These are phyloP conservation scores for Penicillium sp. DNA, from an alignment of 2,329 filamentous ascomycete genomes.

Conservation along the genomic window DNA sequence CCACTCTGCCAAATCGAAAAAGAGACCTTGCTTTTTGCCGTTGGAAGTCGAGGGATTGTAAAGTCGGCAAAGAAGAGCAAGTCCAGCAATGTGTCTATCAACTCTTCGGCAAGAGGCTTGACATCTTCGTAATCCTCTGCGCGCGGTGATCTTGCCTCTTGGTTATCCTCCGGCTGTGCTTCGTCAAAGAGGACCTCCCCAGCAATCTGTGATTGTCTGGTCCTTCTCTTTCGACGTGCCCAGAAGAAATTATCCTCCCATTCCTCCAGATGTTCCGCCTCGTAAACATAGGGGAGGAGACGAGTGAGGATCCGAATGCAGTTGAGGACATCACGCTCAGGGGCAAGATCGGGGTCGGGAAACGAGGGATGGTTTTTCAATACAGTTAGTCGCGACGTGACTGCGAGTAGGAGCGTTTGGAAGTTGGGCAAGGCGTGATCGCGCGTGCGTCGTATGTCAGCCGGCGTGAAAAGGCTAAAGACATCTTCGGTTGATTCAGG, in stretches of 20 bases:
- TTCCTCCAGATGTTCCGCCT: slow-evolving; percentile 73
- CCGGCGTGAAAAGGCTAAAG: slow-evolving; percentile 89
- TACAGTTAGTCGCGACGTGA: slow-evolving; percentile 78
- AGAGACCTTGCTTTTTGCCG: slow-evolving; percentile 75
- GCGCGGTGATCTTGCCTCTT: slow-evolving; percentile 43
- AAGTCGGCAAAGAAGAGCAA: slow-evolving; percentile 89
- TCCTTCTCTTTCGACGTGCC: slow-evolving; percentile 70
- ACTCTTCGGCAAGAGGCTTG: slow-evolving; percentile 85
- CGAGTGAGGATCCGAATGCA: slow-evolving; percentile 90
- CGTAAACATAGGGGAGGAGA: slow-evolving; percentile 86
- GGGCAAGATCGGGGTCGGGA: slow-evolving; percentile 79
- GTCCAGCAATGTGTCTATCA: slow-evolving; percentile 86
- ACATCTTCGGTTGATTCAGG: slow-evolving; percentile 95
- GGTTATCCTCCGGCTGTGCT: slow-evolving; percentile 56
- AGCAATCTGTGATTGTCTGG: slow-evolving; percentile 63
- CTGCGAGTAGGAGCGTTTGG: slow-evolving; percentile 80
- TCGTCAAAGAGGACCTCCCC: slow-evolving; percentile 85
- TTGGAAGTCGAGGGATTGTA: slow-evolving; percentile 72
- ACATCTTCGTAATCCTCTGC: slow-evolving; percentile 72
- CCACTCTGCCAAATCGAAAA: slow-evolving; percentile 98
- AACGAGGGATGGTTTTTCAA: slow-evolving; percentile 89
- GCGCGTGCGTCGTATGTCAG: slow-evolving; percentile 82
- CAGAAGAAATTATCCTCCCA: slow-evolving; percentile 98
- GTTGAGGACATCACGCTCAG: slow-evolving; percentile 84
- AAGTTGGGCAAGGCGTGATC: slow-evolving; percentile 83